phyloP scores from a whole-genome alignment of 768 basidiomycete species.

The Psilocybe azurescens region DNA sequence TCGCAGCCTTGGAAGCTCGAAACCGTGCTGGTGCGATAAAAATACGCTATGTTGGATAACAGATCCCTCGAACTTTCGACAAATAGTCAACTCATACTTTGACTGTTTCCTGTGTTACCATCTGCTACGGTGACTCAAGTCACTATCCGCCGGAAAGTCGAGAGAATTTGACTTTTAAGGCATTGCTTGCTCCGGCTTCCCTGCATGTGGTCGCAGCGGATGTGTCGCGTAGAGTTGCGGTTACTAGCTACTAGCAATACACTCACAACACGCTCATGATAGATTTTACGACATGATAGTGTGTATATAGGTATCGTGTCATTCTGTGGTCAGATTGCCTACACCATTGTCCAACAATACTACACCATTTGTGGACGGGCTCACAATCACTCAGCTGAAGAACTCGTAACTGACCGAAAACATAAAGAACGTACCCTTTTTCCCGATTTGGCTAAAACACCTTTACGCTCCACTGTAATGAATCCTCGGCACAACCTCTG shows the following conservation, averaged over 20 bases:
- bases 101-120: constrained; percentile 3
- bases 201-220: background rate
- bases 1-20: constrained; percentile 69
- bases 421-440: background rate
- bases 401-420: background rate
- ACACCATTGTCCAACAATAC: background rate
- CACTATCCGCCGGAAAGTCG: constrained; percentile 4
- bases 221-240: background rate
- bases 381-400: too few relatives aligned
- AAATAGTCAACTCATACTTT: background rate
- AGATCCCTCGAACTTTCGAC: background rate
- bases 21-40: constrained; percentile 73
- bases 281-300: background rate
- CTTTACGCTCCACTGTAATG: constrained; percentile 6
- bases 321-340: background rate
- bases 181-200: background rate
- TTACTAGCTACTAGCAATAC: background rate
- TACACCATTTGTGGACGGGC: background rate
- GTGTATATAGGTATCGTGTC: background rate
- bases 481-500: constrained; percentile 6
- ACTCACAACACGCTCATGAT: background rate
- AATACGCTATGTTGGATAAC: constrained; percentile 76
- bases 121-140: constrained; percentile 1
- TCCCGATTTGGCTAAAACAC: constrained; percentile 16
- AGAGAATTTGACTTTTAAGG: background rate